A percentile compares a stretch with the other conserved stretches of the same genome.
These are phyloP conservation scores for Dalbergia cultrata DNA, from an alignment of 306 rosid genomes.

Conservation along the genomic window DNA sequence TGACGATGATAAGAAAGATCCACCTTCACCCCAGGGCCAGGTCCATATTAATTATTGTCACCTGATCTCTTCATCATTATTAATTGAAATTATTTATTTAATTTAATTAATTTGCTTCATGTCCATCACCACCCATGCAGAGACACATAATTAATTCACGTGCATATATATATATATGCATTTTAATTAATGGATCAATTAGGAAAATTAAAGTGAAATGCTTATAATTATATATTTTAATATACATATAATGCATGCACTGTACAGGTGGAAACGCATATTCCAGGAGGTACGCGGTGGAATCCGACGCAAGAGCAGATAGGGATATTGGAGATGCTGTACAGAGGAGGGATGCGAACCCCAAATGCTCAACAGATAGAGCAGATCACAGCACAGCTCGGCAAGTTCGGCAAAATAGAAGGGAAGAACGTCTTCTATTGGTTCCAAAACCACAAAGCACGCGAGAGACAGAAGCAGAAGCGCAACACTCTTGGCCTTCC, in stretches of 20 bases:
- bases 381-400: slow-evolving; percentile 78
- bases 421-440: slow-evolving; percentile 96
- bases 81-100: neutral
- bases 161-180: neutral
- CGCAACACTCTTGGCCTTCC: slow-evolving; percentile 63
- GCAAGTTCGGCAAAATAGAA: slow-evolving; percentile 90
- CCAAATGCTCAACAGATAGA: slow-evolving; percentile 93
- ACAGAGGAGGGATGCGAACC: slow-evolving; percentile 87
- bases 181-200: neutral
- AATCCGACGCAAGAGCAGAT: slow-evolving; percentile 96
- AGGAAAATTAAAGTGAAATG: neutral
- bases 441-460: slow-evolving; percentile 96
- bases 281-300: slow-evolving; percentile 91
- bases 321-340: slow-evolving; percentile 86
- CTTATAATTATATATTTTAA: too few species aligned
- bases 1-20: slow-evolving; percentile 49
- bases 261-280: slow-evolving; percentile 68
- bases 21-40: slow-evolving; percentile 53
- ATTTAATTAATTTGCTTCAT: neutral
- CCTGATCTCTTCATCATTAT: neutral
- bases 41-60: slow-evolving; percentile 20
- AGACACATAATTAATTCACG: neutral
- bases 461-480: slow-evolving; percentile 93
- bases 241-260: too few species aligned
- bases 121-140: slow-evolving; percentile 27